Percentiles rank a stretch among this genome's conserved stretches.
These are phyloP conservation scores for Piper longum DNA, from an alignment of 164 flowering plant species.

Conservation along the genomic window DNA sequence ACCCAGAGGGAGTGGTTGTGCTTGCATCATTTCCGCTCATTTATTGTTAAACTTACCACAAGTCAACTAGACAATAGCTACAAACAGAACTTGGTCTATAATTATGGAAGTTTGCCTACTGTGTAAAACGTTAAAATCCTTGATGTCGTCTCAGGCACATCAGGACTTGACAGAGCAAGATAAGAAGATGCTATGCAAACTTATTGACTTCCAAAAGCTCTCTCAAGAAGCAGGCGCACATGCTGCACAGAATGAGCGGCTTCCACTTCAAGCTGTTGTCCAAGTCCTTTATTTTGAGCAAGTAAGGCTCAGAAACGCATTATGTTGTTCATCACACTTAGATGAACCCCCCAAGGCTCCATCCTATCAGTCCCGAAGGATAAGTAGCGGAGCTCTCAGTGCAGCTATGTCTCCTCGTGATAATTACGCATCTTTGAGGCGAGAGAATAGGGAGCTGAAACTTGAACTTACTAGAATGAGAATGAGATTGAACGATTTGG, in stretches of 20 bases:
- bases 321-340: slow-evolving; percentile 28
- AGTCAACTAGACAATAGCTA: too few species aligned
- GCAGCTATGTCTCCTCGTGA: slow-evolving; percentile 89
- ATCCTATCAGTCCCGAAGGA: slow-evolving; percentile 60
- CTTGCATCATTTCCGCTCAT: not conserved
- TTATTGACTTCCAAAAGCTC: slow-evolving; percentile 90
- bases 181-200: slow-evolving; percentile 58
- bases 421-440: slow-evolving; percentile 86
- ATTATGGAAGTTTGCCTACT: not conserved
- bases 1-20: not conserved
- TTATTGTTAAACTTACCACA: too few species aligned
- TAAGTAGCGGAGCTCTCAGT: slow-evolving; percentile 85
- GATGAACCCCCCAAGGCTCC: slow-evolving; percentile 57
- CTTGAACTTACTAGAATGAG: slow-evolving; percentile 79
- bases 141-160: slow-evolving; percentile 57
- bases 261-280: slow-evolving; percentile 80
- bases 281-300: slow-evolving; percentile 96
- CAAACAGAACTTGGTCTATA: not conserved
- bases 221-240: slow-evolving; percentile 91
- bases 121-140: slow-evolving; percentile 1
- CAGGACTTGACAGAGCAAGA: slow-evolving; percentile 63
- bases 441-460: slow-evolving; percentile 87
- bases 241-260: slow-evolving; percentile 96
- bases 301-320: slow-evolving; percentile 65
- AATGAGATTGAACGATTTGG: slow-evolving; percentile 84